These are phyloP conservation scores for Phytopythium ostracodes DNA, from an alignment of 352 stramenopile genomes.

Conservation along the genomic window DNA sequence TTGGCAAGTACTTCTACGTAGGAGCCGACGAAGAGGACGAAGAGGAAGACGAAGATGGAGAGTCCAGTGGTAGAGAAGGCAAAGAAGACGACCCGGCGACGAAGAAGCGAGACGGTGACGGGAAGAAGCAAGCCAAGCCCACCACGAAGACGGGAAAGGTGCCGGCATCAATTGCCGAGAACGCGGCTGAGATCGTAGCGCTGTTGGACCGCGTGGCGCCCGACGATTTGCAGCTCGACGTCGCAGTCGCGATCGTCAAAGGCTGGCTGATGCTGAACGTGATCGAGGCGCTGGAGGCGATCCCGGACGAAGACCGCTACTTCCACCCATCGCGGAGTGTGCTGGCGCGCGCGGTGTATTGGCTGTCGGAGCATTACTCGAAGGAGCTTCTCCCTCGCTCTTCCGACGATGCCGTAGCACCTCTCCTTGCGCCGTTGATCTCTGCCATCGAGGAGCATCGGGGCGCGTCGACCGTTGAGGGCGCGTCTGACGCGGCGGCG, in stretches of 20 bases:
- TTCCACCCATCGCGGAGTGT: constrained; percentile 71
- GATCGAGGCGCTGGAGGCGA: constrained; percentile 66
- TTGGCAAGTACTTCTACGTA: constrained; percentile 57
- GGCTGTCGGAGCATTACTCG: constrained; percentile 31
- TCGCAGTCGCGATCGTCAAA: constrained; percentile 20
- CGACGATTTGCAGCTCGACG: not conserved
- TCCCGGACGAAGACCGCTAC: constrained; percentile 76
- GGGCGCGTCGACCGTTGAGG: constrained; percentile 12
- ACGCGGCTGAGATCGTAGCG: constrained; percentile 5
- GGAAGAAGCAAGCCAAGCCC: not conserved
- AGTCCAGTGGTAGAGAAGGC: constrained; percentile 8
- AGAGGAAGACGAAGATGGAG: constrained; percentile 2
- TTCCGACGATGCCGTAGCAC: constrained; percentile 9
- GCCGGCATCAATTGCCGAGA: not conserved
- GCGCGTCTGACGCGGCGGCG: constrained; percentile 25
- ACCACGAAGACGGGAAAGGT: not conserved
- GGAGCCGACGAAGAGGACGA: constrained; percentile 31
- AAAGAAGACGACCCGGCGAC: constrained; percentile 16
- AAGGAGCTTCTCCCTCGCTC: constrained; percentile 11
- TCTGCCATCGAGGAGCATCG: constrained; percentile 20
- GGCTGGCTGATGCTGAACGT: constrained; percentile 60
- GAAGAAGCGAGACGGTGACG: not conserved
- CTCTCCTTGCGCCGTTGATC: constrained; percentile 10
- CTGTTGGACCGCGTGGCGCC: not conserved
- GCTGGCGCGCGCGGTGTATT: constrained; percentile 54